Base-by-base conservation (phyloP, 2,329 filamentous ascomycete species). In the Pseudogymnoascus sp. region DNA sequence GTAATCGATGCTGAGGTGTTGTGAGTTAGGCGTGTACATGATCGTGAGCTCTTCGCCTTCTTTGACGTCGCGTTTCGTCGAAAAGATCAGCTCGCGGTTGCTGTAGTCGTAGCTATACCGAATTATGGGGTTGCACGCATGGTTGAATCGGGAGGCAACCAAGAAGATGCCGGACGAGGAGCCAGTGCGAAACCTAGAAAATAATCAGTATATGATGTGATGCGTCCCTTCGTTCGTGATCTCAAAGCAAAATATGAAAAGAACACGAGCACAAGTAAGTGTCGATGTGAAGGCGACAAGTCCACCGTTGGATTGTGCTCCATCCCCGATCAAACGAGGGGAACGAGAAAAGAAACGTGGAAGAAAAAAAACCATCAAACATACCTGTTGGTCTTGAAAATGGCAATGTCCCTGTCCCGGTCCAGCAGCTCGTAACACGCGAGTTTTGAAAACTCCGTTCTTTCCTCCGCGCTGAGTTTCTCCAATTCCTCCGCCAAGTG, bases 131-230 rank as follows among this genome's bases (percentile, higher is more conserved):
- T 67, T 64, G 68, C 84, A 86, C 0, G 82, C 79, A 69, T 86
- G 84, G 69, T 86, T 86, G 73, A 86, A 85, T 2, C 83, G 77
- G 0, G 82, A 79, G 0, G 79, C 81, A 5, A 82, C 73, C 0
- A 79, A 75, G 64, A 83, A 84, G 2, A 85, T 77, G 0, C 75
- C 77, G 7, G 63, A 61, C 4, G 60, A 34, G 1, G 21, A 45
- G 1, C 40, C 29, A 5, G 61, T 31, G 3, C 37, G 10, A 5
- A 57, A 57, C 16, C 51, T 57, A 4, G 2, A 57, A 8, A 21
- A 34, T 18, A 57, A 29, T 57, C 5, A 57, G 7, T 54, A 29
- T n/a, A 11, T 31, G 21, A 26, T 14, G 3, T 18, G 8, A 8
- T 12, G 10, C 10, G 4, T 31, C 2, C 5, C 29, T 29, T 54